Base-by-base conservation (phyloP, 2,329 filamentous ascomycete species). In the Akanthomyces dipterigenus region DNA sequence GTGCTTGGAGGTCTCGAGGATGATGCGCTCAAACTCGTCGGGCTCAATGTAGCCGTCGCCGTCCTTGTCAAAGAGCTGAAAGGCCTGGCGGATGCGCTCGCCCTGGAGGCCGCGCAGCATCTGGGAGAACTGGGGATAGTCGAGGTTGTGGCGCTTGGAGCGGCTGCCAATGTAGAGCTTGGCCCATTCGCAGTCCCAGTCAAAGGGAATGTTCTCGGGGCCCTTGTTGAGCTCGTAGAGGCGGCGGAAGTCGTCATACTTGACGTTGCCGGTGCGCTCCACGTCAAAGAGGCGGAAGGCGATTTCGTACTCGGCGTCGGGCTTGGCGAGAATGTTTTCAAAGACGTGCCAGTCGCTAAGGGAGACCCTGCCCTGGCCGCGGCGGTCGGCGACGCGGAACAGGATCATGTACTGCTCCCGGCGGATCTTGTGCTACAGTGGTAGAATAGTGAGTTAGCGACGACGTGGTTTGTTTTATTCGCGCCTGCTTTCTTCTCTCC, bases 271-370 rank as follows among this genome's bases (percentile, higher is more conserved):
- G 22, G 86, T 89, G 64, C 90, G 85, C 56, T 93, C 87, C 68
- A 91, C 83, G 72, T 98, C 93, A 76, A 99, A 99, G 60, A 99
- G 84, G 69, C 95, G 90, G 79, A 98, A 99, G 18, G 95, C 93
- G 69, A 99, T 96, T 76, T 98, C 93, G 78, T 99, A 99, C 78
- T 99, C 95, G 74, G 95, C 95, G 72, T 98, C 95, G 64, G 95
- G 90, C 78, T 97, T 98, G 67, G 83, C 82, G 63, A 99, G 87
- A 65, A 99, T 84, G 79, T 96, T 96, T 78, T 97, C 91, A 76
- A 98, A 99, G 65, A 89, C 88, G 51, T 84, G 87, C 92, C 93
- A 99, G 78, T 99, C 95, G 63, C 86, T 80, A 60, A 98, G 78
- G 68, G 79, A 89, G 67, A 99, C 81, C 68, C 84, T 87, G 65